These are phyloP conservation scores for Botryosphaeria dothidea DNA, from an alignment of 2,329 filamentous ascomycete species.

Conservation along the genomic window DNA sequence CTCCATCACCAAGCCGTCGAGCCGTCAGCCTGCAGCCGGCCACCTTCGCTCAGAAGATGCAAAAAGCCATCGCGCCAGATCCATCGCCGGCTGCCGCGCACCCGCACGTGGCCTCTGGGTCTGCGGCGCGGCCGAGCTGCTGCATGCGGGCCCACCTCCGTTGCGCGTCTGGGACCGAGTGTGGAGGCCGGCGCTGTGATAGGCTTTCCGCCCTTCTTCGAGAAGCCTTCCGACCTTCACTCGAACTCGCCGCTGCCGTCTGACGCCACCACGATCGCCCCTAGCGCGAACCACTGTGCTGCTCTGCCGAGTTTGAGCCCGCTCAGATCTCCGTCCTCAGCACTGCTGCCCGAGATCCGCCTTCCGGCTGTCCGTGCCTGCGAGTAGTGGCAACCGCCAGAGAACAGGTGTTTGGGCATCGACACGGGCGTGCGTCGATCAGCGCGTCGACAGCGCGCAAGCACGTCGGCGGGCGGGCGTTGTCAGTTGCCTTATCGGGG, in stretches of 20 bases:
- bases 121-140: neutral
- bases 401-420: constrained; percentile 4
- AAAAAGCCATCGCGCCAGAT: neutral
- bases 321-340: neutral
- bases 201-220: neutral
- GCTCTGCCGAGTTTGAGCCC: constrained; percentile 1
- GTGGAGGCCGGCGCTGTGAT: neutral
- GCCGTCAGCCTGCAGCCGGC: neutral
- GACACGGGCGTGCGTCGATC: neutral
- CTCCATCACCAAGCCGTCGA: no score
- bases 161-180: neutral
- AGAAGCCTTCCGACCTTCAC: neutral
- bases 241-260: neutral
- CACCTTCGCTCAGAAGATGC: no score
- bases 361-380: neutral
- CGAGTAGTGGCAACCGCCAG: neutral
- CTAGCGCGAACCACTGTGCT: constrained; percentile 13
- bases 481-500: neutral
- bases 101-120: constrained; percentile 4
- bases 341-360: constrained; percentile 11
- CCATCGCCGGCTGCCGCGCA: neutral
- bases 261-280: constrained; percentile 12
- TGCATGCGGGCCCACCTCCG: neutral
- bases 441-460: neutral
- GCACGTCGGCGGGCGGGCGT: neutral